These are phyloP conservation scores for Podaxis mareebaensis DNA, from an alignment of 768 basidiomycete genomes.

Conservation along the genomic window DNA sequence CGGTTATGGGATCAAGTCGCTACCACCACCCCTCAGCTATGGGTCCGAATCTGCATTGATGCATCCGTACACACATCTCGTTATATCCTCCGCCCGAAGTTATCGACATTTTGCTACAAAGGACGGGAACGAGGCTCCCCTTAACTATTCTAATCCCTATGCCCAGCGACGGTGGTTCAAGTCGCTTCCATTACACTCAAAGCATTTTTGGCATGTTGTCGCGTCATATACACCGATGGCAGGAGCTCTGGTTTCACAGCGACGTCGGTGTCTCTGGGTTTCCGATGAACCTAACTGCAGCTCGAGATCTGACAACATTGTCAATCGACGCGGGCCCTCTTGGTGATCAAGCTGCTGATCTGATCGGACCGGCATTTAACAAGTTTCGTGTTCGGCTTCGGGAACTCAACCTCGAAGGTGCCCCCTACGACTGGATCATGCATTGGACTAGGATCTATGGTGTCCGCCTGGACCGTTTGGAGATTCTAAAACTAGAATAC, in stretches of 20 bases:
- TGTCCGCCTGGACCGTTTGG: neutral
- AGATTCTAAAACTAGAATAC: neutral
- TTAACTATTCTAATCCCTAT: neutral
- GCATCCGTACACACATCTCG: neutral
- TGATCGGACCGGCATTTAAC: neutral
- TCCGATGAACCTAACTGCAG: neutral
- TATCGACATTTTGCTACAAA: neutral
- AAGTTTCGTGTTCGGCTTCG: neutral
- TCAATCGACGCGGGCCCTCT: neutral
- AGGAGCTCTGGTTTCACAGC: conserved; percentile 1
- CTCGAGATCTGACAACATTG: neutral
- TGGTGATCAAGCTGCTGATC: neutral
- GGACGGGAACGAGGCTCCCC: too few relatives aligned
- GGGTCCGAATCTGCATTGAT: conserved; percentile 2
- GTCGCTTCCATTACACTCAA: neutral
- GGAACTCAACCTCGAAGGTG: neutral
- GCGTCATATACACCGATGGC: neutral
- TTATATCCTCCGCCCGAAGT: neutral
- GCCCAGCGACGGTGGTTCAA: neutral
- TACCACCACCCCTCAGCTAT: neutral
- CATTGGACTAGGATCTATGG: neutral
- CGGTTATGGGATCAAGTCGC: neutral
- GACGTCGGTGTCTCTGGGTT: neutral
- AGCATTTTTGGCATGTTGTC: neutral
- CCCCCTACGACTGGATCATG: neutral